Evolutionary conservation across 2,329 filamentous ascomycete species (phyloP).

Genomic region (Cladosporium sp.): DNA sequence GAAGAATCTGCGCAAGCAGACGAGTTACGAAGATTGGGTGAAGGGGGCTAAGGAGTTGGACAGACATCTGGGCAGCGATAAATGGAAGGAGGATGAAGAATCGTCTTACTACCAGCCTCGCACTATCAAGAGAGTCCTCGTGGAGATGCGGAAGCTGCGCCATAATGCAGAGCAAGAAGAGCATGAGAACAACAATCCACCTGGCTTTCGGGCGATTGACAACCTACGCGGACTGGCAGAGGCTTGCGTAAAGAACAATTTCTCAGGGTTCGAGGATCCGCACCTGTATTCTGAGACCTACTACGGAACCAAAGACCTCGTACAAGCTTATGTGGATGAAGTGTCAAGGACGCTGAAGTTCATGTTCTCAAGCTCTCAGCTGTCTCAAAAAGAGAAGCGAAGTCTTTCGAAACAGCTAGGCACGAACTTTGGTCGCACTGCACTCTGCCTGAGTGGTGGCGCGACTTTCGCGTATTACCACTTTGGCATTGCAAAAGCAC

Average conservation of each 20-base stretch:
- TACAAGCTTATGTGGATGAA: conserved; percentile 88
- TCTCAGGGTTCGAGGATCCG: conserved; percentile 90
- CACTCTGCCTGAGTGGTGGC: conserved; percentile 87
- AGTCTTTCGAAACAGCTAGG: conserved; percentile 81
- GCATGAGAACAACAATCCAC: conserved; percentile 34
- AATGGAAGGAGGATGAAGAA: conserved; percentile 71
- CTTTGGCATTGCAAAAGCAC: conserved; percentile 84
- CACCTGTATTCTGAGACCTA: conserved; percentile 97
- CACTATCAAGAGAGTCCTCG: conserved; percentile 72
- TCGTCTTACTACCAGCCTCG: conserved; percentile 82
- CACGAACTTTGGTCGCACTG: conserved; percentile 88
- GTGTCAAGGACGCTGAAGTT: conserved; percentile 66
- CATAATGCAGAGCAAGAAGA: conserved; percentile 54
- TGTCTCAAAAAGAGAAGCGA: conserved; percentile 71
- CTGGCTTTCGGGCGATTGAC: conserved; percentile 51
- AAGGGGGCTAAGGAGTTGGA: conserved; percentile 75
- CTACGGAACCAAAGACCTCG: conserved; percentile 91
- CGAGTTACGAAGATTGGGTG: conserved; percentile 80
- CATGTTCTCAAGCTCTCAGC: conserved; percentile 62
- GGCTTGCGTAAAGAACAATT: conserved; percentile 96
- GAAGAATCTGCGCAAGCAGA: conserved; percentile 65
- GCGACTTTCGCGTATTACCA: conserved; percentile 97
- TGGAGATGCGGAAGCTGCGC: conserved; percentile 66
- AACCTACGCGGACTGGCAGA: conserved; percentile 76
- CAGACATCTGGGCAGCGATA: conserved; percentile 71